Evolutionary conservation across 2,329 filamentous ascomycete species (phyloP), one percentile per base, ranked within the genome.

Genomic region (Paecilomyces formosus): DNA sequence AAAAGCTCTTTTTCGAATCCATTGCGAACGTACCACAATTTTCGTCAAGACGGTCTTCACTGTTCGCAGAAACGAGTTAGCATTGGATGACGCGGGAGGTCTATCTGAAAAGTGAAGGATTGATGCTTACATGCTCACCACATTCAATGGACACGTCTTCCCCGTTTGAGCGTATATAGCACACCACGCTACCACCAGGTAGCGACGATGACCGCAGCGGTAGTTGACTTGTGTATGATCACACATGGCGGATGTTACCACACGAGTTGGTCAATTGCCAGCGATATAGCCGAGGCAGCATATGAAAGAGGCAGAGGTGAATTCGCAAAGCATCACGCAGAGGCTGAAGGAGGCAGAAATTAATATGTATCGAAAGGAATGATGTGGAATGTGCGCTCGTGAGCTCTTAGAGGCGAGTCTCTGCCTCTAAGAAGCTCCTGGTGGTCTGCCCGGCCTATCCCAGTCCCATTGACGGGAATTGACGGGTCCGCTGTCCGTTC

Each of bases 191-290:
- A 80, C 76, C 53, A 84, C 82, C 8, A 79, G 80, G 64, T 79
- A 84, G 33, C 82, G 77, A 59, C 81, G 71, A 69, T 85, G 82
- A 55, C 76, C 76, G 70, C 82, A 85, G 49, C 76, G 74, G 67
- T 82, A 85, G 60, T 83, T 79, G 57, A 85, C 82, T 70, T 84
- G 79, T 22, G 79, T 84, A 64, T 84, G 84, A 68, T 84, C 81
- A 68, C 82, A 85, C 82, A 85, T 85, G 55, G 57, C 71, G 61
- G 53, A 54, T n/a, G 24, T 4, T 18, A 45, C 3, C 39, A 45
- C 18, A 18, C 39, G 18, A 45, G 15, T 45, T n/a, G 18, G 18
- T 45, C 39, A 45, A 45, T 45, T 45, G 39, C 39, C n/a, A 45
- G 13, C 13, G 39, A 45, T 45, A 21, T 45, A n/a, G 18, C 39